A percentile compares a stretch with the other conserved stretches of the same genome.
Evolutionary conservation across 2,329 filamentous ascomycete genomes (phyloP).

Genomic region (Fulvia fulva): DNA sequence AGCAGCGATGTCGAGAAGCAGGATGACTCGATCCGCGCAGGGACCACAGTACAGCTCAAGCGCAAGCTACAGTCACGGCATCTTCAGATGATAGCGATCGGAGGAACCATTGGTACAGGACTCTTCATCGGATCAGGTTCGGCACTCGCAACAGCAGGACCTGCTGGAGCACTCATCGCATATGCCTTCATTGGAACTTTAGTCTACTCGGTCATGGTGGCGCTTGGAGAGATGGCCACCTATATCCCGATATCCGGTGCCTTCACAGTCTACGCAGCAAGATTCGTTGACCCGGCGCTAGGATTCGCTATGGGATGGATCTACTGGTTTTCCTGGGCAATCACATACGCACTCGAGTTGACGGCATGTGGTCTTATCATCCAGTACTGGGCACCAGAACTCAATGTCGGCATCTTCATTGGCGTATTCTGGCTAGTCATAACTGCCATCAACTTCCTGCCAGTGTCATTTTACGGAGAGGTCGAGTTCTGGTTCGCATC

Average conservation of each 20-base stretch:
- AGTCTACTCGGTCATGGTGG: constrained; percentile 47
- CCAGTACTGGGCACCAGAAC: constrained; percentile 37
- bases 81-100: constrained; percentile 39
- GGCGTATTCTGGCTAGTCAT: constrained; percentile 35
- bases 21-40: constrained; percentile 12
- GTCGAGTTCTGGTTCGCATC: constrained; percentile 53
- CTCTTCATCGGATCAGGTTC: constrained; percentile 42
- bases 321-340: constrained; percentile 42
- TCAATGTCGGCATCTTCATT: constrained; percentile 41
- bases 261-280: constrained; percentile 48
- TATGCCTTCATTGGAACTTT: constrained; percentile 44
- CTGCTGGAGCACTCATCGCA: constrained; percentile 44
- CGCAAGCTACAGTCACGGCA: constrained; percentile 34
- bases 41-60: constrained; percentile 33
- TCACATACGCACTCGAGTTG: constrained; percentile 39
- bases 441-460: constrained; percentile 48
- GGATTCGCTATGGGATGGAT: constrained; percentile 50
- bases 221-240: constrained; percentile 55
- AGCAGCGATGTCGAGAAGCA: constrained; percentile 18
- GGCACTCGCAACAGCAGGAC: constrained; percentile 38
- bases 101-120: constrained; percentile 31
- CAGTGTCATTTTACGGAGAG: constrained; percentile 51
- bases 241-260: constrained; percentile 57
- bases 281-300: constrained; percentile 44
- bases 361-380: constrained; percentile 39